Conservation (phyloP, 2,329 filamentous ascomycete genomes). For the Dactylellina leptospora region DNA sequence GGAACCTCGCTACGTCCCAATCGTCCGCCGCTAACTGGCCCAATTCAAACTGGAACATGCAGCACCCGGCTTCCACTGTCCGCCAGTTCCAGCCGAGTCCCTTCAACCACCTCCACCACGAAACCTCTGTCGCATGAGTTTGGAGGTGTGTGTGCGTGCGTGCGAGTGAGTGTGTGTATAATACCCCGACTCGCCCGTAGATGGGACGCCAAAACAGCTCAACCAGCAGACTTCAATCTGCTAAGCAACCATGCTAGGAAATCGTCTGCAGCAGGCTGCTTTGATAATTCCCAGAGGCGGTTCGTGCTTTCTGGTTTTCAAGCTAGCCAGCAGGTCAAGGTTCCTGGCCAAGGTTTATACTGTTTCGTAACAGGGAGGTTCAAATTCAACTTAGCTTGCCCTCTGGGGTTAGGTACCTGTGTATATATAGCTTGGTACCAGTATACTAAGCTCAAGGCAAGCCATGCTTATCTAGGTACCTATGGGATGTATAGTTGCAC, state of each 20-base stretch:
- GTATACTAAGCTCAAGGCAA: slow-evolving; percentile 2
- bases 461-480: slow-evolving; percentile 36
- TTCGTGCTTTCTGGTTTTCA: slow-evolving; percentile 29
- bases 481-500: slow-evolving; percentile 49
- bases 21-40: slow-evolving; percentile 39
- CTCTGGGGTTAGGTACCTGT: slow-evolving; percentile 27
- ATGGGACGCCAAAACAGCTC: too few species aligned
- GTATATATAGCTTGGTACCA: slow-evolving; percentile 19
- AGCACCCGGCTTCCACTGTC: slow-evolving; percentile 15
- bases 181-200: too few species aligned
- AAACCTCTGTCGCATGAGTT: not conserved
- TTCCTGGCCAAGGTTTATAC: slow-evolving; percentile 46
- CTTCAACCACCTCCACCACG: too few species aligned
- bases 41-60: not conserved
- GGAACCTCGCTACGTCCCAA: slow-evolving; percentile 50
- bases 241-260: not conserved
- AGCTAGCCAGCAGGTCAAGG: slow-evolving; percentile 24
- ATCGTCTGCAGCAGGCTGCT: not conserved
- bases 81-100: not conserved
- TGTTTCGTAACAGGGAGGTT: slow-evolving; percentile 35
- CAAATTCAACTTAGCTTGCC: slow-evolving; percentile 10
- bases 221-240: too few species aligned
- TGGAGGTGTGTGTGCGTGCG: not conserved
- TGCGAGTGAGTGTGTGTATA: too few species aligned
- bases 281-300: slow-evolving; percentile 16